These are phyloP conservation scores for Amanita muscaria DNA, from an alignment of 768 basidiomycete genomes.

Conservation along the genomic window DNA sequence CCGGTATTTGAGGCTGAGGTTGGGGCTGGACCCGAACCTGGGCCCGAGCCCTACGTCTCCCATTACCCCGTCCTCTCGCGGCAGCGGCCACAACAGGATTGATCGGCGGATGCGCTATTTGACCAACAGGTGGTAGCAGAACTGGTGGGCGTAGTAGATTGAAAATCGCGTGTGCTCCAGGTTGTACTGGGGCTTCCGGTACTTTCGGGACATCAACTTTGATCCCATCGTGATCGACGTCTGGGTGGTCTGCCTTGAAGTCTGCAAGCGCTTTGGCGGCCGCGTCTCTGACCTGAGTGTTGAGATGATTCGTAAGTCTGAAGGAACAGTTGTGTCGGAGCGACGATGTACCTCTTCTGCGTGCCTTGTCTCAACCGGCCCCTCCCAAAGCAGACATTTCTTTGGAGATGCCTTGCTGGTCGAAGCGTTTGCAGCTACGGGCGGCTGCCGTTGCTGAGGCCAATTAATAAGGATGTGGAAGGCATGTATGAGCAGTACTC, in stretches of 20 bases:
- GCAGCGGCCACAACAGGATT: too few species aligned
- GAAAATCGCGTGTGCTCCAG: not conserved
- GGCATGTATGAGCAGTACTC: too few species aligned
- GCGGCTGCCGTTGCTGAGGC: too few species aligned
- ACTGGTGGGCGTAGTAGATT: not conserved
- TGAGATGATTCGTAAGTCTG: slow-evolving; percentile 1
- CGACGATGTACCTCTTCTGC: slow-evolving; percentile 45
- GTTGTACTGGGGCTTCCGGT: not conserved
- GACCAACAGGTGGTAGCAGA: not conserved
- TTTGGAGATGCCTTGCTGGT: slow-evolving; percentile 21
- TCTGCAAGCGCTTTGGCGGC: slow-evolving; percentile 59
- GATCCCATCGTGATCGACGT: slow-evolving; percentile 49
- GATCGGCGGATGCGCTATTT: too few species aligned
- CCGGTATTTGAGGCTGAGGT: too few species aligned
- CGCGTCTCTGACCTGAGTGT: slow-evolving; percentile 55
- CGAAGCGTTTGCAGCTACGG: slow-evolving; percentile 7
- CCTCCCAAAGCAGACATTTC: slow-evolving; percentile 65
- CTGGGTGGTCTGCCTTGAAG: slow-evolving; percentile 50
- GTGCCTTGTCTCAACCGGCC: slow-evolving; percentile 55
- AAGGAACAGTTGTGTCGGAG: not conserved
- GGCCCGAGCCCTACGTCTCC: too few species aligned
- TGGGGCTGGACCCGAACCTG: too few species aligned
- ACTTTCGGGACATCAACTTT: slow-evolving; percentile 53
- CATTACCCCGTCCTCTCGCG: too few species aligned
- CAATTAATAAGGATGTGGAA: too few species aligned